These are phyloP conservation scores for Clavispora santaluciae DNA, from an alignment of 805 yeast genomes.

Conservation along the genomic window DNA sequence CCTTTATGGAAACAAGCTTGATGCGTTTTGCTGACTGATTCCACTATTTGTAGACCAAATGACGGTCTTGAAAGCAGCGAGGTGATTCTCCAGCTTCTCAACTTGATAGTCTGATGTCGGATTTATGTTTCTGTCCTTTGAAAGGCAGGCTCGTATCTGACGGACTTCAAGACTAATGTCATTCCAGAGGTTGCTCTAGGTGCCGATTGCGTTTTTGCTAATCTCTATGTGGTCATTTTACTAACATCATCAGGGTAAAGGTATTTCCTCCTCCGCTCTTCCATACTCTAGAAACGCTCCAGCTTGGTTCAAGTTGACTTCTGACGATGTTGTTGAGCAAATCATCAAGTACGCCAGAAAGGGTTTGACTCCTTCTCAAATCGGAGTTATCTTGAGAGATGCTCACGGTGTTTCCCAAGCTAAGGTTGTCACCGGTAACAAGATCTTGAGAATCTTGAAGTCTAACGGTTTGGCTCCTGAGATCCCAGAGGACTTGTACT, in stretches of 20 bases:
- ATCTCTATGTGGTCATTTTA: conserved; percentile 1
- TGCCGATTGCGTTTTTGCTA: conserved; percentile 1
- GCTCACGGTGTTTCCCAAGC: conserved; percentile 99
- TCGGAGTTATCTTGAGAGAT: conserved; percentile 99
- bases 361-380: conserved; percentile 99
- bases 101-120: not conserved
- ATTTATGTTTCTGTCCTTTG: not conserved
- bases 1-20: not conserved
- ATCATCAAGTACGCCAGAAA: conserved; percentile 99
- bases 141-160: not conserved
- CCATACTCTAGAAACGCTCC: conserved; percentile 99
- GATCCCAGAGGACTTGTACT: conserved; percentile 99
- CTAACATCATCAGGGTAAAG: conserved; percentile 73
- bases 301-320: conserved; percentile 97
- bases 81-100: conserved; percentile 8
- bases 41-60: conserved; percentile 40
- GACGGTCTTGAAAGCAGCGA: not conserved
- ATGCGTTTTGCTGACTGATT: conserved; percentile 39
- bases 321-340: conserved; percentile 96
- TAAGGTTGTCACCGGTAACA: conserved; percentile 97
- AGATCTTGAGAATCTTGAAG: conserved; percentile 97
- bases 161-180: not conserved
- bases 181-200: not conserved
- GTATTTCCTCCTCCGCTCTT: conserved; percentile 97
- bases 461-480: conserved; percentile 99